phyloP scores from a whole-genome alignment of 441 rosid genomes.

The Populus hybrid region DNA sequence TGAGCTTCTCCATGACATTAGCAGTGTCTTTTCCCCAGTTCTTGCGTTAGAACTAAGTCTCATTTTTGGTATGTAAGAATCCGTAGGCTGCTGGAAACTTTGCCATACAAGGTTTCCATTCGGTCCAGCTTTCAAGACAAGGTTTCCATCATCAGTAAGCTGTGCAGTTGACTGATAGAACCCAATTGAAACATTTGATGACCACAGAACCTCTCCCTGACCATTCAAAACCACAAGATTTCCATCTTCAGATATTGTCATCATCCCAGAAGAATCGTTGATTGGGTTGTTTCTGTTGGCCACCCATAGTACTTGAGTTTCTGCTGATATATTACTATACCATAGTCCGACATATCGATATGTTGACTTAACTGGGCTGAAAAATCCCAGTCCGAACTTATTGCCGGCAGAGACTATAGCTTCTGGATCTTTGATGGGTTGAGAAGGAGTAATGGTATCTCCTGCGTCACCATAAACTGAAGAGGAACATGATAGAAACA shows the following conservation, averaged over 20 bases:
- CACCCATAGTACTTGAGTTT: conserved; percentile 38
- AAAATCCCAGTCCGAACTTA: conserved; percentile 43
- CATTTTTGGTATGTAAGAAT: conserved; percentile 4
- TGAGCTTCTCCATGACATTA: conserved; percentile 23
- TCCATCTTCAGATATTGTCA: conserved; percentile 36
- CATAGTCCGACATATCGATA: conserved; percentile 47
- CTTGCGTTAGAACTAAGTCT: neutral
- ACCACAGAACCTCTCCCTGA: conserved; percentile 24
- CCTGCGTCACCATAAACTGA: conserved; percentile 15
- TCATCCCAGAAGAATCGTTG: conserved; percentile 39
- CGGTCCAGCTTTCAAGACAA: conserved; percentile 24
- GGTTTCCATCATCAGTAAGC: conserved; percentile 43
- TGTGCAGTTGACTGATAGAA: conserved; percentile 25
- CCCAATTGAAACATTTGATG: conserved; percentile 29
- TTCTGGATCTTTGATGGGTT: conserved; percentile 32
- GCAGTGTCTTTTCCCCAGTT: neutral
- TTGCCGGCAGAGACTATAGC: conserved; percentile 25
- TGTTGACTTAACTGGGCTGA: conserved; percentile 40
- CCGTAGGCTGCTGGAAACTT: conserved; percentile 2
- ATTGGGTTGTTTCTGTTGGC: conserved; percentile 46
- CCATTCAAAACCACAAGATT: conserved; percentile 43
- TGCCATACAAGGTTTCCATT: neutral
- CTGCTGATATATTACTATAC: conserved; percentile 27
- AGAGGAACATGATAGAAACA: conserved; percentile 15
- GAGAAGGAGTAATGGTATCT: conserved; percentile 30